phyloP scores from a whole-genome alignment of 208 protist genomes.

The Trypanosoma mega region DNA sequence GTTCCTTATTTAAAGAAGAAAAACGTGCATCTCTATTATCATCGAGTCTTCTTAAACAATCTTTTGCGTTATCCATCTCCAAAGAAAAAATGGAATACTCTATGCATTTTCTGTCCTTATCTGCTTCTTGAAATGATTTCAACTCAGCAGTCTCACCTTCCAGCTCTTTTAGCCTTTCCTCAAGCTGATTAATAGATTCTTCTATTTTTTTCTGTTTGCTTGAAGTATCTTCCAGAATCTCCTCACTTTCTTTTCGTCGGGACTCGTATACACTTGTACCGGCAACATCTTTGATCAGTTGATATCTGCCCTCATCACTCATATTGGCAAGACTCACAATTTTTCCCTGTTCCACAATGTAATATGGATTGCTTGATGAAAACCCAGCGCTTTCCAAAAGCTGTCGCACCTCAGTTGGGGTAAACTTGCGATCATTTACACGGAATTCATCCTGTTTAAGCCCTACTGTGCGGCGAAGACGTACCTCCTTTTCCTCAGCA shows the following conservation, averaged over 20 bases:
- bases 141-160: conserved; percentile 96
- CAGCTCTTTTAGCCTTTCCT: conserved; percentile 93
- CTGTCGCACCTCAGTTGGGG: conserved; percentile 90
- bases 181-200: conserved; percentile 91
- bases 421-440: conserved; percentile 95
- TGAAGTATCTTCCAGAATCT: conserved; percentile 94
- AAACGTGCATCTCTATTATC: conserved; percentile 45
- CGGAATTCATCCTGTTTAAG: conserved; percentile 99
- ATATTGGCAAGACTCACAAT: conserved; percentile 94
- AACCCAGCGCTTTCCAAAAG: conserved; percentile 99
- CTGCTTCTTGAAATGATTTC: conserved; percentile 88
- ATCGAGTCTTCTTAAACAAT: conserved; percentile 54
- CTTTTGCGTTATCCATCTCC: conserved; percentile 60
- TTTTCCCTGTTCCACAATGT: conserved; percentile 99
- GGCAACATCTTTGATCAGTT: conserved; percentile 98
- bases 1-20: conserved; percentile 39
- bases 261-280: conserved; percentile 98
- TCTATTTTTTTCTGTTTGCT: conserved; percentile 85
- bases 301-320: conserved; percentile 94
- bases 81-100: conserved; percentile 92
- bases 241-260: conserved; percentile 90
- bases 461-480: conserved; percentile 95
- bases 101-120: conserved; percentile 86
- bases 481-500: conserved; percentile 91
- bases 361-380: conserved; percentile 98